Evolutionary conservation across 305 asterid genomes (phyloP).

Genomic region (Fraxinus platypoda): DNA sequence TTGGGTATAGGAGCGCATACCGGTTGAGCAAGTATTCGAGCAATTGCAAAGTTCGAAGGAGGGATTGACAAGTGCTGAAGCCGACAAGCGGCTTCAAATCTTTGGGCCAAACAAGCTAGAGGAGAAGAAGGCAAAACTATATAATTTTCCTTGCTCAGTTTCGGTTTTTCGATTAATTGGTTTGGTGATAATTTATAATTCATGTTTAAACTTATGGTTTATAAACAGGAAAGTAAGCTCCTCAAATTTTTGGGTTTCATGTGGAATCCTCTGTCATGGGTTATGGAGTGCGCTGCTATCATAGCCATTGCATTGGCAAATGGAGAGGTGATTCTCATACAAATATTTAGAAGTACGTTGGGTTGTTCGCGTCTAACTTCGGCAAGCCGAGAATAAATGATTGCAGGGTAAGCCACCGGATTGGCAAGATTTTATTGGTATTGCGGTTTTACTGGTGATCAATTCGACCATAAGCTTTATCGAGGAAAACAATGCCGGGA

Average conservation of each 20-base stretch:
- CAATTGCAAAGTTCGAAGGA: slow-evolving; percentile 34
- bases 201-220: background rate
- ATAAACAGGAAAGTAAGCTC: slow-evolving; percentile 44
- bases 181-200: background rate
- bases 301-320: slow-evolving; percentile 58
- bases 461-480: slow-evolving; percentile 43
- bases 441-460: slow-evolving; percentile 33
- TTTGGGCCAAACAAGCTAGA: slow-evolving; percentile 40
- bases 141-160: background rate
- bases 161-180: background rate
- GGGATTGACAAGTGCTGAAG: slow-evolving; percentile 41
- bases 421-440: slow-evolving; percentile 33
- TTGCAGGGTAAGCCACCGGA: slow-evolving; percentile 18
- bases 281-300: slow-evolving; percentile 71
- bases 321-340: slow-evolving; percentile 31
- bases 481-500: slow-evolving; percentile 45
- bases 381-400: background rate
- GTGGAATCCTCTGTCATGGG: slow-evolving; percentile 86
- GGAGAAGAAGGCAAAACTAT: slow-evolving; percentile 33
- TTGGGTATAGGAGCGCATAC: slow-evolving; percentile 33
- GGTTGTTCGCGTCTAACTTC: background rate
- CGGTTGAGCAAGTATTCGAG: slow-evolving; percentile 39
- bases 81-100: slow-evolving; percentile 26
- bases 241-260: slow-evolving; percentile 67
- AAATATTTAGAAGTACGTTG: background rate